phyloP scores from a whole-genome alignment of 805 yeast genomes.

The Zygosaccharomyces lentus region DNA sequence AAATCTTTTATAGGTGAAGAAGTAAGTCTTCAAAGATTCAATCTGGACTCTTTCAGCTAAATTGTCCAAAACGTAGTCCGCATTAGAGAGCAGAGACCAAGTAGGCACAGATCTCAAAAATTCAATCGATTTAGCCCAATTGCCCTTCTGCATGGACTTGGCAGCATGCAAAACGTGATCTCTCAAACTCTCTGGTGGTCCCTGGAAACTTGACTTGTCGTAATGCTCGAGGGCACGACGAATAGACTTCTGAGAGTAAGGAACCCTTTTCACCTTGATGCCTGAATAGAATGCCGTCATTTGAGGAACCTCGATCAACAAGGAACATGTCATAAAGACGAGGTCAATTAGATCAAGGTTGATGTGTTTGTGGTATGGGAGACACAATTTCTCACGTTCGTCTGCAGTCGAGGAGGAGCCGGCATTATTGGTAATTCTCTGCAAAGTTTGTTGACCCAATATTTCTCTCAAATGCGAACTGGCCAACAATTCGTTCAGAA shows the following conservation, averaged over 20 bases:
- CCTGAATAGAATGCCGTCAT: slow-evolving; percentile 65
- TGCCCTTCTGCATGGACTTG: slow-evolving; percentile 78
- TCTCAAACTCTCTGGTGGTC: slow-evolving; percentile 95
- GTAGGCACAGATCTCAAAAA: slow-evolving; percentile 57
- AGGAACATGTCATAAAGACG: slow-evolving; percentile 83
- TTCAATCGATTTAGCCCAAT: slow-evolving; percentile 76
- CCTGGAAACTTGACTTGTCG: slow-evolving; percentile 91
- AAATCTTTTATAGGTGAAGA: slow-evolving; percentile 75
- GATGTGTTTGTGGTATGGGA: slow-evolving; percentile 98
- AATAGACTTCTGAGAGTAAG: slow-evolving; percentile 69
- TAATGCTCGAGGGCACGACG: slow-evolving; percentile 87
- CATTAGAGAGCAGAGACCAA: slow-evolving; percentile 77
- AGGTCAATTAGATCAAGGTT: slow-evolving; percentile 92
- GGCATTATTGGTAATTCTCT: slow-evolving; percentile 55
- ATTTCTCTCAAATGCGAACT: slow-evolving; percentile 85
- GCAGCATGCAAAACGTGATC: slow-evolving; percentile 94
- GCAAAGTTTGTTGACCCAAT: slow-evolving; percentile 80
- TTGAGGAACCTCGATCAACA: slow-evolving; percentile 87
- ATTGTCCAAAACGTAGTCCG: slow-evolving; percentile 64
- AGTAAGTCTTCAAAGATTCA: slow-evolving; percentile 89
- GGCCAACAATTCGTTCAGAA: slow-evolving; percentile 81
- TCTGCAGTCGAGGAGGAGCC: slow-evolving; percentile 33
- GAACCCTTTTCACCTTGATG: slow-evolving; percentile 57
- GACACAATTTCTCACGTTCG: slow-evolving; percentile 55
- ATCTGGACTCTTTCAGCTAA: slow-evolving; percentile 74